Evolutionary conservation across 176 grass and related monocot genomes (phyloP), one percentile per base, ranked within the genome.

Genomic region (Neostapfia colusana): DNA sequence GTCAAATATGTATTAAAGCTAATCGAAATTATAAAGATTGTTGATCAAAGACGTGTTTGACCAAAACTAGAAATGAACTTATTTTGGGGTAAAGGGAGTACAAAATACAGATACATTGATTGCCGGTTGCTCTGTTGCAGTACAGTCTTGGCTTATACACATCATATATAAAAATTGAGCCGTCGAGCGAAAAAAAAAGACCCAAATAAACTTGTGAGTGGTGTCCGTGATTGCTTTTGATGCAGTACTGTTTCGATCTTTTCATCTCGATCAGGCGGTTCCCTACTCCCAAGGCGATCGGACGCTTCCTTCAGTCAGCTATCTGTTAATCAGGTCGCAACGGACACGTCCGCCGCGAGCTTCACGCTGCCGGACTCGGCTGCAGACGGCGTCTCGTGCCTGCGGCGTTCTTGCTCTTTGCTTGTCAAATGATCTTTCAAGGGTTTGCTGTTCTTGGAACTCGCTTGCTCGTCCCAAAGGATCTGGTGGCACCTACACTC

Each of bases 401-500:
- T 15, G 41, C 28, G 50, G 49, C 16, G 72, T 27, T 54, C 43
- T 35, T 39, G 65, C 73, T 71, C 58, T 31, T 78, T 68, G n/a
- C n/a, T 55, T 0, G 78, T 45, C 16, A 62, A 56, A 3, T 44
- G 51, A 63, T 69, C 74, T 15, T 43, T 81, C 0, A 9, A 21
- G 4, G 21, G 28, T 17, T 23, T 45, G 14, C 1, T 28, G 3
- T 55, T 56, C 15, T 41, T 64, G 61, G 46, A 55, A 0, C 26
- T 23, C 0, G 6, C 37, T 26, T 58, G 10, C 9, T 83, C 70
- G 65, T 92, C 90, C 21, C 31, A 48, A 2, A 80, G 79, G 36
- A 92, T 88, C 70, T 86, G 79, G 6, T 56, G 20, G 49, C 59
- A 10, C 59, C 86, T 75, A 71, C 90, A 92, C 79, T 88, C 86